A percentile compares a stretch with the other conserved stretches of the same genome.
phyloP scores from a whole-genome alignment of 106 monocot genomes.

The Iris macrosiphon region DNA sequence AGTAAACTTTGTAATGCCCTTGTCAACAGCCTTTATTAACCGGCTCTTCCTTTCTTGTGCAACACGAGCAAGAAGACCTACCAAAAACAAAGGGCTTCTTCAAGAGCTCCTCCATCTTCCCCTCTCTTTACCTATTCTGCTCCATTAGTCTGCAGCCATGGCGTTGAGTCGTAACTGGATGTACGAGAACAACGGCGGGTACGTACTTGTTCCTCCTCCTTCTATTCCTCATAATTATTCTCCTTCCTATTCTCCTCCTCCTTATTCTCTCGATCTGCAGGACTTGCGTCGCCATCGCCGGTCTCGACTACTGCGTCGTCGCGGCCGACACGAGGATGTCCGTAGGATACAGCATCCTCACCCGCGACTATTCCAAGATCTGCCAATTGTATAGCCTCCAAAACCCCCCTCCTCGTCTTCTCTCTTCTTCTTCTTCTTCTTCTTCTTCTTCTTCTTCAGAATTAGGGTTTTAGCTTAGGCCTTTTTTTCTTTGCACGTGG shows the following conservation, averaged over 20 bases:
- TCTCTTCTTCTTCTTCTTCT: neutral
- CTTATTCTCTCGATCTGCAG: conserved; percentile 16
- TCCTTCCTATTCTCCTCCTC: neutral
- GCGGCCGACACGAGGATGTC: conserved; percentile 92
- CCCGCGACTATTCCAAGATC: conserved; percentile 98
- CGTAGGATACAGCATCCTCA: conserved; percentile 86
- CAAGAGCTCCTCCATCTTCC: no score
- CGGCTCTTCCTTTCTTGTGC: no score
- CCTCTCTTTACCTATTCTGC: no score
- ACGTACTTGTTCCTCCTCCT: neutral
- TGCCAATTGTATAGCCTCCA: conserved; percentile 53
- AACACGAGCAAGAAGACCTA: no score
- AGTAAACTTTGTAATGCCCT: no score
- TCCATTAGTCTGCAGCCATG: no score
- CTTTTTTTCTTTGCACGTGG: no score
- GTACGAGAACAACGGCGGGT: conserved; percentile 99
- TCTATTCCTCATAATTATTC: neutral
- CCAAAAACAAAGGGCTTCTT: no score
- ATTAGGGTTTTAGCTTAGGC: conserved; percentile 1
- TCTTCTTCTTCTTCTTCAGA: conserved; percentile 1
- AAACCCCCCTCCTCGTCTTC: neutral
- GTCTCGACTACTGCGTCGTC: conserved; percentile 87
- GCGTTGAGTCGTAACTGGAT: conserved; percentile 54
- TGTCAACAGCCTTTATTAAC: no score
- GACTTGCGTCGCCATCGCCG: conserved; percentile 95